Evolutionary conservation across 768 basidiomycete genomes (phyloP), one percentile per base, ranked within the genome.

Genomic region (Sporobolomyces roseus): DNA sequence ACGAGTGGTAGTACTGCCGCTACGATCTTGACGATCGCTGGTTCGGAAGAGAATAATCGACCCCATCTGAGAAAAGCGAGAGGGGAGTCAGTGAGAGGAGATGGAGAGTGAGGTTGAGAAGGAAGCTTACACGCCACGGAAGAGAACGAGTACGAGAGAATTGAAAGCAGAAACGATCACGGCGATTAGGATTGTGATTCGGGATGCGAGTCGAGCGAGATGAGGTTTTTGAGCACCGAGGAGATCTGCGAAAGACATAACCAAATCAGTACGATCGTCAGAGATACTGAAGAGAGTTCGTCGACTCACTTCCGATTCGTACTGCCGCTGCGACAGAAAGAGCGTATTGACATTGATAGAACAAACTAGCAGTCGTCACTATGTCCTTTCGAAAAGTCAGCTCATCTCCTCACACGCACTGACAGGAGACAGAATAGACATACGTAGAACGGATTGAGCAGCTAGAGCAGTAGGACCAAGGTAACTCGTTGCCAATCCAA

Each of bases 261-360:
- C 10, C 38, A 41, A 41, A 41, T 41, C 38, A 17, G 17, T 41
- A 41, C 38, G 38, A 41, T 41, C 38, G n/a, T n/a, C n/a, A n/a
- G n/a, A n/a, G n/a, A n/a, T 41, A 41, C 10, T 9, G 17, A 48
- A 23, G 50, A 17, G 19, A 16, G 4, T 25, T 14, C 23, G 12
- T 36, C 5, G 1, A 61, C 74, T 5, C 55, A 90, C 88, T 73
- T 49, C 72, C 76, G 29, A 75, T 61, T 4, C 91, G 85, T 29
- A 97, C 92, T 33, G 91, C 88, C 10, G 88, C 82, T 4, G 92
- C 93, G 2, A 93, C 84, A 68, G 88, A 84, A 46, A 97, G 78
- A 0, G 91, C 85, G 74, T 87, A 91, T 0, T 92, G 91, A 1
- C 88, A 87, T 77, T 94, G 91, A 78, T 84, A 93, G 77, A 80